phyloP scores from a whole-genome alignment of 352 stramenopile species.

The Phytopythium kandeliae region DNA sequence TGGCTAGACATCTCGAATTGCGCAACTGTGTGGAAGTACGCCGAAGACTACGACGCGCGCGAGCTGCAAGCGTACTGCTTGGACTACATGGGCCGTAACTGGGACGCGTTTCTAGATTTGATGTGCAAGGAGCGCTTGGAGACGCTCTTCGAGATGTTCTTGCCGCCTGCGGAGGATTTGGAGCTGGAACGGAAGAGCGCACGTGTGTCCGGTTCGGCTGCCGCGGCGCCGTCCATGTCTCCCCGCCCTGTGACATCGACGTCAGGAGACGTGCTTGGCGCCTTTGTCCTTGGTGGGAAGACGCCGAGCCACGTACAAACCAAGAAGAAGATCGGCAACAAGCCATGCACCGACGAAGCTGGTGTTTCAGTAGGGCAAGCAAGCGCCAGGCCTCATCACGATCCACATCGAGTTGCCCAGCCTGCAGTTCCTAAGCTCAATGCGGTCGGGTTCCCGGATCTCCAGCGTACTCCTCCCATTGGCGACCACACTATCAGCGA shows the following conservation, averaged over 20 bases:
- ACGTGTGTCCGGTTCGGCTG: not conserved
- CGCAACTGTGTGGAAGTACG: conserved; percentile 51
- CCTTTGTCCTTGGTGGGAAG: not conserved
- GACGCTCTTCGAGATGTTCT: conserved; percentile 55
- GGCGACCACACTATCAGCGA: conserved; percentile 1
- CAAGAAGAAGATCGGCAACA: not conserved
- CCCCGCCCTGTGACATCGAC: not conserved
- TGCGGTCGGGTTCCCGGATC: not conserved
- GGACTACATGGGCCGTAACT: conserved; percentile 66
- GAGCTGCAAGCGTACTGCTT: conserved; percentile 40
- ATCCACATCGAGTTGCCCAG: too few species aligned
- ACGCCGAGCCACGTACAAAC: not conserved
- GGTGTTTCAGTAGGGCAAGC: not conserved
- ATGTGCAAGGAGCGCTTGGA: conserved; percentile 56
- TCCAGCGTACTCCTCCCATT: not conserved
- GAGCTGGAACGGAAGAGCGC: conserved; percentile 13
- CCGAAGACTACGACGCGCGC: conserved; percentile 38
- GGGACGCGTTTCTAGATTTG: conserved; percentile 65
- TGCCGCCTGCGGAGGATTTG: conserved; percentile 23
- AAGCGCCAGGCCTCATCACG: not conserved
- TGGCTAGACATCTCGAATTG: conserved; percentile 62
- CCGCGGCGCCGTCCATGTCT: conserved; percentile 11
- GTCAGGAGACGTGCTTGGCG: not conserved
- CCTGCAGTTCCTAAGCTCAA: not conserved
- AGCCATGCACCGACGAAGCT: not conserved